Conservation (phyloP, 2,329 filamentous ascomycete species). For the Fusarium zealandicum region DNA sequence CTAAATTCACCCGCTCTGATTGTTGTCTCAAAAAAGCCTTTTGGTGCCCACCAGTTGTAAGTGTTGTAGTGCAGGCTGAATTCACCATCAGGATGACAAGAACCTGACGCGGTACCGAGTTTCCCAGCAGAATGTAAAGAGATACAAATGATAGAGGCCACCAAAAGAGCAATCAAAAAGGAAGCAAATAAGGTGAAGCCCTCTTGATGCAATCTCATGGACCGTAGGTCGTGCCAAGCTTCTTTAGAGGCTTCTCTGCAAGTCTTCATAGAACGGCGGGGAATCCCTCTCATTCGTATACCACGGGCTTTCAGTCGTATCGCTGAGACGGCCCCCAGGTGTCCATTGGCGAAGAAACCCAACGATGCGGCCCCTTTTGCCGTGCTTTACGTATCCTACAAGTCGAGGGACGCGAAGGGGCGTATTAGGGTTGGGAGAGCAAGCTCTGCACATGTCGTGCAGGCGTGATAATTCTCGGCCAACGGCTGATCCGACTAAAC, state of each 20-base stretch:
- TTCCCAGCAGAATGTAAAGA: not conserved
- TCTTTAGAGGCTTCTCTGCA: not conserved
- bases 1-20: not conserved
- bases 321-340: too few species aligned
- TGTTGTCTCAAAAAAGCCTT: conserved; percentile 11
- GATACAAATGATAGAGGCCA: not conserved
- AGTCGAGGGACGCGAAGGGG: too few species aligned
- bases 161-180: not conserved
- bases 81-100: not conserved
- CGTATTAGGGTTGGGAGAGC: too few species aligned
- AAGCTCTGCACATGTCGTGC: too few species aligned
- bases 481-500: too few species aligned
- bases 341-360: too few species aligned
- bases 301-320: too few species aligned
- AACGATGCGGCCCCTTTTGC: too few species aligned
- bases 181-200: not conserved
- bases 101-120: not conserved
- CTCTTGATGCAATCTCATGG: not conserved
- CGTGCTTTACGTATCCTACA: too few species aligned
- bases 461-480: too few species aligned
- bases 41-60: conserved; percentile 3
- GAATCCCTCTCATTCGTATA: too few species aligned
- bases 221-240: not conserved
- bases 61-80: not conserved
- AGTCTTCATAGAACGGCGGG: not conserved